These are phyloP conservation scores for Nymphaea colorata DNA, from an alignment of 164 flowering plant species.

Conservation along the genomic window DNA sequence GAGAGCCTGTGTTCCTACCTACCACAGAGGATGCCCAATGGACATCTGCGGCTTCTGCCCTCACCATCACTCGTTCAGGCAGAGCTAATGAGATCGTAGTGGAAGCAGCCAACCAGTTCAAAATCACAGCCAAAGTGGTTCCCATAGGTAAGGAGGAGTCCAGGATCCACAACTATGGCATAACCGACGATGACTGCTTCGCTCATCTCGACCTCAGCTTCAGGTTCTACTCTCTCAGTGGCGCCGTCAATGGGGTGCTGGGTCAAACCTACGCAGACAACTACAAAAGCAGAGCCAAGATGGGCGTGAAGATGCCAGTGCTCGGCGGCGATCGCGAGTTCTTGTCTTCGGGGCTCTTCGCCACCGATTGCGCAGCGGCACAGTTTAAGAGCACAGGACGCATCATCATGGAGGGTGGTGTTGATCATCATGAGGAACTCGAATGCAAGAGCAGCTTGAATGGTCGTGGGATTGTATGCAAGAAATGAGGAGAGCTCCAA, in stretches of 20 bases:
- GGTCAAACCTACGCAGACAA: constrained; percentile 14
- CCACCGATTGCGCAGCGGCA: constrained; percentile 12
- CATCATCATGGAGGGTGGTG: not conserved
- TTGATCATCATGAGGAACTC: not conserved
- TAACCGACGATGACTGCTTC: constrained; percentile 15
- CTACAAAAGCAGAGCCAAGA: constrained; percentile 12
- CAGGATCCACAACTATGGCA: constrained; percentile 9
- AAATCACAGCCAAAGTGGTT: constrained; percentile 5
- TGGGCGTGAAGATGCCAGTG: constrained; percentile 10
- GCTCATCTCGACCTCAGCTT: constrained; percentile 18
- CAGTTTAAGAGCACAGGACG: constrained; percentile 1
- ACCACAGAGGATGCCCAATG: constrained; percentile 7
- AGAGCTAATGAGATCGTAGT: constrained; percentile 7
- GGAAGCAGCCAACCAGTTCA: not conserved
- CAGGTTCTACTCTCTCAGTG: constrained; percentile 13
- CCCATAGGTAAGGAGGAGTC: constrained; percentile 13
- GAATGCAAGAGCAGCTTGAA: constrained; percentile 6
- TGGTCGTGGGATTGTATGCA: constrained; percentile 10
- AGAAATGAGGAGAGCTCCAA: not conserved
- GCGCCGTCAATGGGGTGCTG: constrained; percentile 14
- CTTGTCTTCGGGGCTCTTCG: constrained; percentile 9
- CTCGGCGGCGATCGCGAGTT: constrained; percentile 12
- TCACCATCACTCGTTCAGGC: constrained; percentile 9
- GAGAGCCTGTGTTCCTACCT: constrained; percentile 7
- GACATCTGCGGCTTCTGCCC: not conserved